Base-by-base conservation (phyloP, 2,329 filamentous ascomycete species). In the Emmonsiellopsis sp. region DNA sequence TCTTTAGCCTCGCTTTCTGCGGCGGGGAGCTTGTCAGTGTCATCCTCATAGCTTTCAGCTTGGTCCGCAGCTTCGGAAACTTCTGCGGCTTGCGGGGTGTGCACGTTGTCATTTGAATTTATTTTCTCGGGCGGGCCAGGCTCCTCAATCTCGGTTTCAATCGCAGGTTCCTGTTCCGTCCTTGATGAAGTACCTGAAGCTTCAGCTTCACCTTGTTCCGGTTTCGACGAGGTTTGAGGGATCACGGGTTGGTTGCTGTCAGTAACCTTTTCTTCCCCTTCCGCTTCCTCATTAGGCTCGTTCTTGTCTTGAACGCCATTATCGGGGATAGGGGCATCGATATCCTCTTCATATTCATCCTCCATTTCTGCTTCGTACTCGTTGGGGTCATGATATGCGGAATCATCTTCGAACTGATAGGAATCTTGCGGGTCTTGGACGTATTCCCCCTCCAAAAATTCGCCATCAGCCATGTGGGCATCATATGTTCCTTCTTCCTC, bases 381-480 rank as follows among this genome's bases (percentile, higher is more conserved):
- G 32, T 44, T 40, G 7, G 54, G 37, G 15, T 53, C 47, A 32
- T 16, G 16, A 7, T 51, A 46, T 10, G 38, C 45, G 31, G 10
- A 38, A 15, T 60, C 57, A 32, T 63, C 62, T 26, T 65, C 63
- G 9, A 61, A 53, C 30, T 58, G 60, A 46, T 64, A 63, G 46
- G 68, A 64, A 37, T 66, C 48, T 26, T 50, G 63, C 44, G 68
- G 65, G 50, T 66, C 55, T 38, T 62, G 63, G 34, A 65, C 54
- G 40, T 62, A 43, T 20, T 52, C 44, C 1, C 34, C 46, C 47
- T 66, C 62, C 32, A 58, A 59, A 56, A 66, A 65, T 44, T 65
- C 62, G 58, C 73, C 75, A 53, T 76, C 69, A 58, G 71, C 69
- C 68, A 76, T 72, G 61, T 77, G 74, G 47, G 76, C 75, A 63